Evolutionary conservation across 352 stramenopile species (phyloP), one percentile per base, ranked within the genome.

Genomic region (Globisporangium viniferum): DNA sequence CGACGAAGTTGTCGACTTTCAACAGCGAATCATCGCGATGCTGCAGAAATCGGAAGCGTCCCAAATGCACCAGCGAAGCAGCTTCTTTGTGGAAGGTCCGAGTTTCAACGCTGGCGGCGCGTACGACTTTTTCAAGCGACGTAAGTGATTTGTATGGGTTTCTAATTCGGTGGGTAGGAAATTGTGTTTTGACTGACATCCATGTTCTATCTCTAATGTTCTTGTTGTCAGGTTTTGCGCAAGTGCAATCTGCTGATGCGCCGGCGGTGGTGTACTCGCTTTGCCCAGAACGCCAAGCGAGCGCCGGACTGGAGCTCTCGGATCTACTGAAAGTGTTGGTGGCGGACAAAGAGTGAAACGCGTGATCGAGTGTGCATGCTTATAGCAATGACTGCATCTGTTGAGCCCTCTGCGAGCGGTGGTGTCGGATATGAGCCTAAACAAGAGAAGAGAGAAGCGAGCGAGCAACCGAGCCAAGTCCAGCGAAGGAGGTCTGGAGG

Each of bases 51-150:
- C 77, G 55, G 81, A 88, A 66, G 72, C 85, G 59, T 61, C 63
- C 24, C 80, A 79, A 35, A 68, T 72, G 31, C 69, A 73, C 24
- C 75, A 84, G 56, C 82, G 80, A 7, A 68, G 74, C 33, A 88
- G 78, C 67, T 91, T 90, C 44, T 56, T 79, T 35, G 71, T 82
- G 29, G 66, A 77, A 9, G 44, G 66, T 31, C 89, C 83, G 31
- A 71, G 71, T n/a, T 90, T 89, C 70, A 77, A 92, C 59, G 83
- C 83, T 20, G 71, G 69, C 44, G 70, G 68, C 20, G 77, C 75
- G 58, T 89, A 89, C 66, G 78, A 88, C 68, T 90, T 91, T 66
- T 80, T 92, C 76, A 92, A 92, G 57, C 75, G 64, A 61, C 83
- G 81, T 90, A 85, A 55, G 82, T 88, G 44, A 9, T 48, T 56